These are phyloP conservation scores for Sarocladium oryzae DNA, from an alignment of 2,329 filamentous ascomycete genomes.

Conservation along the genomic window DNA sequence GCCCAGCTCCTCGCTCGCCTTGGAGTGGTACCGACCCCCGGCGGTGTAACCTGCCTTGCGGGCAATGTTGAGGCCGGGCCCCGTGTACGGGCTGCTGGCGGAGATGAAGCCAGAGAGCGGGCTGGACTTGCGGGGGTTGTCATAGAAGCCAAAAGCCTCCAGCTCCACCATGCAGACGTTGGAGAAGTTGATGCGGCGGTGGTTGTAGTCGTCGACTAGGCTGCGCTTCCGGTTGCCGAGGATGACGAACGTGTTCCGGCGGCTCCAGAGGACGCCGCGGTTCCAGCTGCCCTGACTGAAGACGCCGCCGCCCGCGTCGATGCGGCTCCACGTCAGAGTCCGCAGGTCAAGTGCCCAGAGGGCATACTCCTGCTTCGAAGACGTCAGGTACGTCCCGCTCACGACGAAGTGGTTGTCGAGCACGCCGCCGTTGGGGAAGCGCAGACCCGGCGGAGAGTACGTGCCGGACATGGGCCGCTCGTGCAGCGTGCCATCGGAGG, in stretches of 20 bases:
- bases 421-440: constrained; percentile 92
- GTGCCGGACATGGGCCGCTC: constrained; percentile 86
- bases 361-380: constrained; percentile 96
- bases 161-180: constrained; percentile 96
- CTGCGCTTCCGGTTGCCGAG: constrained; percentile 89
- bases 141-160: constrained; percentile 94
- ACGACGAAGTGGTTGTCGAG: constrained; percentile 97
- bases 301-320: constrained; percentile 88
- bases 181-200: constrained; percentile 93
- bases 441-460: constrained; percentile 82
- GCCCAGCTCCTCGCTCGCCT: constrained; percentile 78
- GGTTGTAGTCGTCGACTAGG: constrained; percentile 96
- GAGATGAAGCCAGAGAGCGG: constrained; percentile 82
- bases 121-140: constrained; percentile 76
- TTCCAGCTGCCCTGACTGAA: constrained; percentile 99
- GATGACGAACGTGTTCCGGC: constrained; percentile 92
- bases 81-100: constrained; percentile 64
- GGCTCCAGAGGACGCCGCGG: constrained; percentile 84
- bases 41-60: constrained; percentile 59
- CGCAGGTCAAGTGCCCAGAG: constrained; percentile 90
- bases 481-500: constrained; percentile 73
- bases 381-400: constrained; percentile 93
- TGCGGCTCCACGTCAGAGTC: constrained; percentile 87
- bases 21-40: constrained; percentile 69
- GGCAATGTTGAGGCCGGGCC: constrained; percentile 47